These are phyloP conservation scores for Cornus suecica DNA, from an alignment of 148 eudicot species.

Conservation along the genomic window DNA sequence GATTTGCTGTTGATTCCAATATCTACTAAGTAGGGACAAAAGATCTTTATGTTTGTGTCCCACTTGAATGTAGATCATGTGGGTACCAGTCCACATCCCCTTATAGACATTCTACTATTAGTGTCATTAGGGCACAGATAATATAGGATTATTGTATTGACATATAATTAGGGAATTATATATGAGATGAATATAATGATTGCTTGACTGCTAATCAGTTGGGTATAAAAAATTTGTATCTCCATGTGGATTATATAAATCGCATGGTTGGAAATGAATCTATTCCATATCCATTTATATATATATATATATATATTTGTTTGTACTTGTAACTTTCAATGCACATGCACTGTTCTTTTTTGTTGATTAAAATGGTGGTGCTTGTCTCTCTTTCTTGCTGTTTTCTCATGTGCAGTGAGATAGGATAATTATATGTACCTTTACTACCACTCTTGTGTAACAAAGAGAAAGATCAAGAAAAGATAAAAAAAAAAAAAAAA, in stretches of 20 bases:
- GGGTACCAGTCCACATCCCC: constrained; percentile 17
- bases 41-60: neutral
- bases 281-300: no score
- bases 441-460: neutral
- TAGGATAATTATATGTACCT: neutral
- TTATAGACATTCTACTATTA: constrained; percentile 22
- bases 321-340: neutral
- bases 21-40: neutral
- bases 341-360: constrained; percentile 15
- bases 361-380: neutral
- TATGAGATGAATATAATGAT: neutral
- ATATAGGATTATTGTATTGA: no score
- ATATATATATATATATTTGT: no score
- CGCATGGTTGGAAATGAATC: constrained; percentile 5
- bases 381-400: neutral
- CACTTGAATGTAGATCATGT: constrained; percentile 2
- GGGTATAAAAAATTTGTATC: no score
- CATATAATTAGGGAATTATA: no score
- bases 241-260: neutral
- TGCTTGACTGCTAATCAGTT: neutral
- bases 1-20: neutral
- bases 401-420: neutral
- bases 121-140: no score
- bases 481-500: neutral
- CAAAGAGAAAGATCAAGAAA: neutral